These are phyloP conservation scores for Xylariaceae sp. DNA, from an alignment of 2,329 filamentous ascomycete genomes.

Conservation along the genomic window DNA sequence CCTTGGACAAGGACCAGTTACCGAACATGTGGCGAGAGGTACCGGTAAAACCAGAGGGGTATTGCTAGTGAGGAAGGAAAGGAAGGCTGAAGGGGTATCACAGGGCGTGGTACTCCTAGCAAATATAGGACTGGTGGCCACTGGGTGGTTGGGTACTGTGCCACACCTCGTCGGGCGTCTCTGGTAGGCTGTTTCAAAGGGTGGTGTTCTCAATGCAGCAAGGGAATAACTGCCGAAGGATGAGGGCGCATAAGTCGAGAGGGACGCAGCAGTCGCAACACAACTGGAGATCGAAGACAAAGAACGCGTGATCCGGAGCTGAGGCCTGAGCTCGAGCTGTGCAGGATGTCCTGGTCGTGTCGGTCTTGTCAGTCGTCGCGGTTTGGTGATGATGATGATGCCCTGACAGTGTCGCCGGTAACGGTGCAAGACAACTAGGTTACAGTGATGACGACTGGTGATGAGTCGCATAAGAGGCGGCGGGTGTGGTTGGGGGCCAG, in stretches of 20 bases:
- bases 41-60: constrained; percentile 13
- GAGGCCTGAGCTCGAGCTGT: constrained; percentile 1
- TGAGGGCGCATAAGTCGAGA: constrained; percentile 13
- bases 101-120: constrained; percentile 10
- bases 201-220: constrained; percentile 22
- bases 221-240: constrained; percentile 7
- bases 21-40: constrained; percentile 40
- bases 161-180: constrained; percentile 18
- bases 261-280: constrained; percentile 16
- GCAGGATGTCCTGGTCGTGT: constrained; percentile 1
- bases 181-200: constrained; percentile 22
- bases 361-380: not conserved
- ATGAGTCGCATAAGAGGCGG: constrained; percentile 4
- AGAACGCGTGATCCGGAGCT: too few relatives aligned
- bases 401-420: constrained; percentile 1
- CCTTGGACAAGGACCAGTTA: constrained; percentile 41
- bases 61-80: constrained; percentile 6
- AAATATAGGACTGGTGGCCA: constrained; percentile 6
- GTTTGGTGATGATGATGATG: constrained; percentile 1
- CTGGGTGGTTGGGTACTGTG: constrained; percentile 11
- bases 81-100: constrained; percentile 12
- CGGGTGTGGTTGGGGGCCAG: not conserved
- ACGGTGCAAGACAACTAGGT: constrained; percentile 2
- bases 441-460: constrained; percentile 2
- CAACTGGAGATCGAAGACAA: not conserved